These are phyloP conservation scores for Arachnomyces sp. DNA, from an alignment of 2,329 filamentous ascomycete species.

Conservation along the genomic window DNA sequence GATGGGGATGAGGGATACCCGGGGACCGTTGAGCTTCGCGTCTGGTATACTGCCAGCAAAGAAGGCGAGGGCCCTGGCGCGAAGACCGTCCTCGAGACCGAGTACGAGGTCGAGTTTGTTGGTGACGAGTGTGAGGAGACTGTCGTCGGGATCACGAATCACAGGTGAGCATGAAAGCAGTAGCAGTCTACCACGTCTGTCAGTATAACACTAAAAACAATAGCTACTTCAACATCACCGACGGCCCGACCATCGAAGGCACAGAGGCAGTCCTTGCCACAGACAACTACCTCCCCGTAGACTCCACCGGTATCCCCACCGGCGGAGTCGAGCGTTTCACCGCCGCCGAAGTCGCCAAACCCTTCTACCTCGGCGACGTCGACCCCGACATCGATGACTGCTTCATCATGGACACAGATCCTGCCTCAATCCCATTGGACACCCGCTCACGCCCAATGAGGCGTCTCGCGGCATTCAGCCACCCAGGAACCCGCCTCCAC, in stretches of 20 bases:
- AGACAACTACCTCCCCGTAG: slow-evolving; percentile 62
- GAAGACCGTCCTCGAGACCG: slow-evolving; percentile 67
- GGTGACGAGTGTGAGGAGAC: slow-evolving; percentile 76
- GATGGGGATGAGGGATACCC: slow-evolving; percentile 89
- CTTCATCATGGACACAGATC: slow-evolving; percentile 66
- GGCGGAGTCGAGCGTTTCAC: slow-evolving; percentile 56
- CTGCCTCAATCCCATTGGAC: slow-evolving; percentile 54
- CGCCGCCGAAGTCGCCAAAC: slow-evolving; percentile 54
- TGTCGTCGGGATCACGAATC: slow-evolving; percentile 86
- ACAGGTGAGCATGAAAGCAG: slow-evolving; percentile 54
- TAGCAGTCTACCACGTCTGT: neutral
- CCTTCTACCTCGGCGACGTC: slow-evolving; percentile 63
- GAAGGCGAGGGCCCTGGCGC: slow-evolving; percentile 53
- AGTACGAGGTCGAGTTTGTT: slow-evolving; percentile 80
- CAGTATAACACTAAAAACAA: neutral
- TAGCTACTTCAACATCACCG: slow-evolving; percentile 61
- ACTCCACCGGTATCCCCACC: slow-evolving; percentile 64
- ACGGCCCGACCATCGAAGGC: slow-evolving; percentile 50
- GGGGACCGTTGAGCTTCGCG: slow-evolving; percentile 67
- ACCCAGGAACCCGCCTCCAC: slow-evolving; percentile 66
- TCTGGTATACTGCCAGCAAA: slow-evolving; percentile 70
- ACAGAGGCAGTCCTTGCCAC: slow-evolving; percentile 53
- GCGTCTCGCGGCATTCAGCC: slow-evolving; percentile 62
- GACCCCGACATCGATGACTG: slow-evolving; percentile 81
- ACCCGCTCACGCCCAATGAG: slow-evolving; percentile 56